Conservation (phyloP, 495 filamentous ascomycete genomes). For the Schizothecium vesticola region DNA sequence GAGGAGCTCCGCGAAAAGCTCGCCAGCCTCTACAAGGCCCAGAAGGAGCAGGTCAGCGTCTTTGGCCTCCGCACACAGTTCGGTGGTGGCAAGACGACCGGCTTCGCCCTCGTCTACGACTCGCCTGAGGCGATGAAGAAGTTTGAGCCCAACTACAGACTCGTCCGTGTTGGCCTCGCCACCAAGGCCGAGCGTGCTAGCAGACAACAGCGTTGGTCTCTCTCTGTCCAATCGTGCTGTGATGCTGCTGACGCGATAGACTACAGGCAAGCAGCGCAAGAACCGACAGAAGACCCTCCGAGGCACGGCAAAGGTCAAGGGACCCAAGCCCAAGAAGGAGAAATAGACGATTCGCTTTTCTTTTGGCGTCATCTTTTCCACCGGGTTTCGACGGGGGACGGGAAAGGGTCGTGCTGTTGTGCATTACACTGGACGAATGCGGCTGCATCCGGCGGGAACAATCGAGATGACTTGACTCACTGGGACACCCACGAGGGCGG, state of each 20-base stretch:
- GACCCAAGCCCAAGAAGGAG: slow-evolving; percentile 76
- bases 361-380: slow-evolving; percentile 26
- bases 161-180: slow-evolving; percentile 85
- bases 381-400: slow-evolving; percentile 22
- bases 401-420: slow-evolving; percentile 32
- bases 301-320: slow-evolving; percentile 86
- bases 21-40: slow-evolving; percentile 90
- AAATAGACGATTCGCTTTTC: slow-evolving; percentile 39
- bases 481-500: slow-evolving; percentile 25
- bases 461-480: slow-evolving; percentile 21
- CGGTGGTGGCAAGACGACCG: slow-evolving; percentile 99
- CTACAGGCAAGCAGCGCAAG: slow-evolving; percentile 98
- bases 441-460: slow-evolving; percentile 19
- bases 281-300: slow-evolving; percentile 98
- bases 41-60: slow-evolving; percentile 92
- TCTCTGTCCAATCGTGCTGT: neutral
- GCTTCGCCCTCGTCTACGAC: slow-evolving; percentile 98
- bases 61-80: slow-evolving; percentile 98
- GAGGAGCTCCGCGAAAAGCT: slow-evolving; percentile 95
- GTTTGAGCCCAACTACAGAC: slow-evolving; percentile 97
- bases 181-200: slow-evolving; percentile 91
- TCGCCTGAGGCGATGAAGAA: slow-evolving; percentile 96
- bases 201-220: slow-evolving; percentile 94
- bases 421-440: slow-evolving; percentile 28
- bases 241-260: neutral